A percentile compares a stretch with the other conserved stretches of the same genome.
Conservation (phyloP, 2,329 filamentous ascomycete genomes). For the Alternaria conjuncta region DNA sequence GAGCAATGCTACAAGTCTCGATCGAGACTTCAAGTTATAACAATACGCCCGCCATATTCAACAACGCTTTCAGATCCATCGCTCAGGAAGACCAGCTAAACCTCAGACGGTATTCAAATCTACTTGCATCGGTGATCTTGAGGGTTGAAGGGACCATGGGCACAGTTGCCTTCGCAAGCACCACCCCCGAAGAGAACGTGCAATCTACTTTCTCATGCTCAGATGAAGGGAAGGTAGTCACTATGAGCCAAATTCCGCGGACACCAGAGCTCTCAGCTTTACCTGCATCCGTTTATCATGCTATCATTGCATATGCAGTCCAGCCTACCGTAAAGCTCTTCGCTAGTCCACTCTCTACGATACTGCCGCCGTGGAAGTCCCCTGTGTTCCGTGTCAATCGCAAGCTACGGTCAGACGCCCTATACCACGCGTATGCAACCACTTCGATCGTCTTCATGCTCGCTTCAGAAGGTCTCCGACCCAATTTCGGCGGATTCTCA, state of each 20-base stretch:
- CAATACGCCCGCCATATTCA: not conserved
- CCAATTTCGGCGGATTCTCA: not conserved
- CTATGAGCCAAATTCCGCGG: not conserved
- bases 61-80: not conserved
- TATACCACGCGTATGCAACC: not conserved
- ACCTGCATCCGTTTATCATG: not conserved
- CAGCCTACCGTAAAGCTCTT: not conserved
- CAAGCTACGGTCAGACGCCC: not conserved
- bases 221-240: not conserved
- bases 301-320: not conserved
- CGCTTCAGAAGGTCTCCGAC: not conserved
- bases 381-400: not conserved
- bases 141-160: not conserved
- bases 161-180: not conserved
- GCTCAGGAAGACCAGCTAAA: not conserved
- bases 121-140: not conserved
- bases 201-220: not conserved
- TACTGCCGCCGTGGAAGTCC: not conserved
- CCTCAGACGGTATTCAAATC: not conserved
- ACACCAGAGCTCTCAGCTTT: not conserved
- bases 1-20: not conserved
- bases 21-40: not conserved
- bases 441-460: not conserved
- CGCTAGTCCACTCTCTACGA: not conserved
- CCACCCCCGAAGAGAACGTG: not conserved